These are phyloP conservation scores for Solanum hybrid DNA, from an alignment of 305 asterid species.

Conservation along the genomic window DNA sequence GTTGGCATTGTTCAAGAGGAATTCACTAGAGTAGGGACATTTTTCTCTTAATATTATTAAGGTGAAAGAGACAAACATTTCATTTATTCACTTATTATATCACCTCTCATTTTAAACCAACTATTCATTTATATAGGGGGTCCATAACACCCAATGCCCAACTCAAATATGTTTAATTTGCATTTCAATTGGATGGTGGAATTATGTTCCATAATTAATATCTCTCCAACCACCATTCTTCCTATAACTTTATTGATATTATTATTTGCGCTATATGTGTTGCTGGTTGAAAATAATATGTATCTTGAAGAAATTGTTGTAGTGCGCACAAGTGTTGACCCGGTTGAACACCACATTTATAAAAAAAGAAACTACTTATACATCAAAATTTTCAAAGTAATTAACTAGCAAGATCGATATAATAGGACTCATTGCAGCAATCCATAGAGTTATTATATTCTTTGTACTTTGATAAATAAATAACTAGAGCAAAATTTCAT, in stretches of 20 bases:
- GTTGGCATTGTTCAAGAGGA: not conserved
- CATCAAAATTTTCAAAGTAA: not conserved
- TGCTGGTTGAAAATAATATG: not conserved
- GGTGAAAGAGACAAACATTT: not conserved
- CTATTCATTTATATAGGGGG: not conserved
- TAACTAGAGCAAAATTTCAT: not conserved
- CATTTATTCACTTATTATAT: not conserved
- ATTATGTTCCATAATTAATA: not conserved
- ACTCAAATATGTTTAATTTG: not conserved
- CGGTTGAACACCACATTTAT: not conserved
- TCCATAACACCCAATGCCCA: not conserved
- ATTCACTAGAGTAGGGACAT: not conserved
- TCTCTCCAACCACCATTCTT: not conserved
- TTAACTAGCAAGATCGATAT: not conserved
- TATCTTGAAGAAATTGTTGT: accelerated
- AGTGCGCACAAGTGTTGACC: not conserved
- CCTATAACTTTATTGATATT: not conserved
- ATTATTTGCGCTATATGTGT: not conserved
- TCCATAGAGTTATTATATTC: not conserved
- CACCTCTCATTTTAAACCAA: not conserved
- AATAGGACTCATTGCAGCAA: not conserved
- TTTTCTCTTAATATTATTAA: not conserved
- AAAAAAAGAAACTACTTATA: not conserved
- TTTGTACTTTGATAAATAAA: not conserved
- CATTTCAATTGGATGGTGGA: not conserved